Percentiles rank a stretch among this genome's conserved stretches.
These are phyloP conservation scores for Albifimbria verrucaria DNA, from an alignment of 2,329 filamentous ascomycete genomes.

Conservation along the genomic window DNA sequence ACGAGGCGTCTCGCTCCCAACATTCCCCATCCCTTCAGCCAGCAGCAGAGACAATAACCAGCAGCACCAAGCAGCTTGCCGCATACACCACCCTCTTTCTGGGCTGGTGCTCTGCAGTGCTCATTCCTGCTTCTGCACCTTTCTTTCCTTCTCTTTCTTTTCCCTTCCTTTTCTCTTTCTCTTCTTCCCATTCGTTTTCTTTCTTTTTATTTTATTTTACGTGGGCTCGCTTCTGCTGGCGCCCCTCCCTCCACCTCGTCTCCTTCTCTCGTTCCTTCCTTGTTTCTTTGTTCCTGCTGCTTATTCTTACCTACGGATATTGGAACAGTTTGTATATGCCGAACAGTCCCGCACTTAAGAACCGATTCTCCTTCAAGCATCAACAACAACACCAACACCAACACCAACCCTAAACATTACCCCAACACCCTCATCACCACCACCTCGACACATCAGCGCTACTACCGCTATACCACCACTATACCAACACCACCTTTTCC, in stretches of 20 bases:
- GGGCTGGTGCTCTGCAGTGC: not conserved
- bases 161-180: conserved; percentile 3
- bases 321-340: not conserved
- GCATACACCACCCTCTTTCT: conserved; percentile 1
- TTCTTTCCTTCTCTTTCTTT: conserved; percentile 3
- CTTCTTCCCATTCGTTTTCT: conserved; percentile 1
- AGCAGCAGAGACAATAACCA: too few species aligned
- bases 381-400: too few species aligned
- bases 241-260: conserved; percentile 3
- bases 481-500: too few species aligned
- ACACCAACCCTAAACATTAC: too few species aligned
- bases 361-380: not conserved
- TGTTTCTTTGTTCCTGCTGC: conserved; percentile 1
- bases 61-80: too few species aligned
- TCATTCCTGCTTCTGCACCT: too few species aligned
- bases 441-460: too few species aligned
- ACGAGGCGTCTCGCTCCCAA: too few species aligned
- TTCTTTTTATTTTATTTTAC: conserved; percentile 1
- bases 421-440: too few species aligned
- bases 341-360: not conserved
- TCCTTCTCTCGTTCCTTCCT: conserved; percentile 1
- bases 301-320: not conserved
- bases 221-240: too few species aligned
- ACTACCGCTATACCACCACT: too few species aligned
- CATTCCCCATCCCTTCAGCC: too few species aligned